These are phyloP conservation scores for Ustilago tritici DNA, from an alignment of 1,284 basidiomycete species.

Conservation along the genomic window DNA sequence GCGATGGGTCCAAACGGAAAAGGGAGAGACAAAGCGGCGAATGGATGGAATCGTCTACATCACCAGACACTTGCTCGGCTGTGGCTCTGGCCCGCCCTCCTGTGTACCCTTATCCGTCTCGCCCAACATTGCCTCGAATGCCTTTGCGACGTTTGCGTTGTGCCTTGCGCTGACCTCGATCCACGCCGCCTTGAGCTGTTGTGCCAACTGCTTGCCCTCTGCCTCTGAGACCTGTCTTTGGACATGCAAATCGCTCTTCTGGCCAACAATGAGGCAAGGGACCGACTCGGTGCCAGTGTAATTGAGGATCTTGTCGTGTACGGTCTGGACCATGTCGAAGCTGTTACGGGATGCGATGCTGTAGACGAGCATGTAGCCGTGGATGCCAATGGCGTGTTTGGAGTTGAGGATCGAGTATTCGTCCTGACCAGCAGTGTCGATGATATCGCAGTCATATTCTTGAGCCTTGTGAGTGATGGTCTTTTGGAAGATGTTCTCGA, in stretches of 20 bases:
- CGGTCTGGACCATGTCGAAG: slow-evolving; percentile 95
- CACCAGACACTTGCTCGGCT: slow-evolving; percentile 63
- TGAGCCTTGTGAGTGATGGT: slow-evolving; percentile 83
- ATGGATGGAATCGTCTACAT: slow-evolving; percentile 42
- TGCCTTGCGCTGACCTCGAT: slow-evolving; percentile 67
- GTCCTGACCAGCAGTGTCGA: slow-evolving; percentile 97
- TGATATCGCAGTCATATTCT: slow-evolving; percentile 95
- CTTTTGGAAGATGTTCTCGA: slow-evolving; percentile 90
- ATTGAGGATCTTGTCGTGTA: slow-evolving; percentile 97
- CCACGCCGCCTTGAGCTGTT: slow-evolving; percentile 64
- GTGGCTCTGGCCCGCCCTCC: slow-evolving; percentile 62
- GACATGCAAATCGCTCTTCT: slow-evolving; percentile 86
- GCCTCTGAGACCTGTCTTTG: slow-evolving; percentile 73
- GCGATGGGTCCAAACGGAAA: background rate
- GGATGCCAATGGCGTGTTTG: slow-evolving; percentile 84
- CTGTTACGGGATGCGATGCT: slow-evolving; percentile 90
- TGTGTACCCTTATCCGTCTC: slow-evolving; percentile 63
- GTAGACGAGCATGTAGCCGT: slow-evolving; percentile 91
- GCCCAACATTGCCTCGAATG: slow-evolving; percentile 66
- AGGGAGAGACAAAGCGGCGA: slow-evolving; percentile 2
- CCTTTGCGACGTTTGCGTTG: slow-evolving; percentile 67
- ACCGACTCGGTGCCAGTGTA: slow-evolving; percentile 90
- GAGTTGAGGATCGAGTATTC: slow-evolving; percentile 85
- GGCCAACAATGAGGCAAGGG: slow-evolving; percentile 95
- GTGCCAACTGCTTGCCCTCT: slow-evolving; percentile 66